Percentiles rank a stretch among this genome's conserved stretches.
These are phyloP conservation scores for Entoloma clypeatum DNA, from an alignment of 1,284 basidiomycete genomes.

Conservation along the genomic window DNA sequence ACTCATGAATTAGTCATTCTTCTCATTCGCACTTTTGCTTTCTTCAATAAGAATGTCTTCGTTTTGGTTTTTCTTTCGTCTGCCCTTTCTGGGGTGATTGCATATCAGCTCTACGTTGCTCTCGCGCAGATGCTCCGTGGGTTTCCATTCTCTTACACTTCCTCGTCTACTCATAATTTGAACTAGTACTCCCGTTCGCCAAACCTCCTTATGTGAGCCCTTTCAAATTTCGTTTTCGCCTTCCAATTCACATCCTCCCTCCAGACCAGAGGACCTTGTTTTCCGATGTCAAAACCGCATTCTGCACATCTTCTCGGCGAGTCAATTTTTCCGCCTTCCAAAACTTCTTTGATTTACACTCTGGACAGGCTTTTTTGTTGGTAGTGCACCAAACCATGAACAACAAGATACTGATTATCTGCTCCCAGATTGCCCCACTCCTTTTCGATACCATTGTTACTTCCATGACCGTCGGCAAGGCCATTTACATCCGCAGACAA, in stretches of 20 bases:
- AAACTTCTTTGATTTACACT: constrained; percentile 1
- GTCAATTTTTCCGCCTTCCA: constrained; percentile 15
- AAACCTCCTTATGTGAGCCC: constrained; percentile 54
- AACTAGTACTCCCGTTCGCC: constrained; percentile 64
- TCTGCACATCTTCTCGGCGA: constrained; percentile 73
- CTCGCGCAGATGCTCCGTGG: constrained; percentile 70
- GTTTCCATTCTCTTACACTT: constrained; percentile 22
- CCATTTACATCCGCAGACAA: constrained; percentile 64
- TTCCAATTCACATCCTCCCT: constrained; percentile 6
- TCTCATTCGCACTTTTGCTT: constrained; percentile 77
- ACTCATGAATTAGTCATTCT: constrained; percentile 52
- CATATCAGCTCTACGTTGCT: constrained; percentile 76
- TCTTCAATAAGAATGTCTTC: constrained; percentile 72
- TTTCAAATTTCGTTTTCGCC: constrained; percentile 4
- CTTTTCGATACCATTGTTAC: constrained; percentile 76
- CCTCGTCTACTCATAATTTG: constrained; percentile 7
- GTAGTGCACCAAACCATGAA: constrained; percentile 24
- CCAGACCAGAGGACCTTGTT: constrained; percentile 60
- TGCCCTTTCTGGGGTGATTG: constrained; percentile 63
- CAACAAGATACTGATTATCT: constrained; percentile 11
- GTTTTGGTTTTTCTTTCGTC: constrained; percentile 57
- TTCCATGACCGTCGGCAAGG: constrained; percentile 72
- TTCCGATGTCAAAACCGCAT: constrained; percentile 72
- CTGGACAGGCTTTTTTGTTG: constrained; percentile 65
- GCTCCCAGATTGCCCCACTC: constrained; percentile 64